phyloP scores from a whole-genome alignment of 441 rosid genomes.

The Isatis lusitanica region DNA sequence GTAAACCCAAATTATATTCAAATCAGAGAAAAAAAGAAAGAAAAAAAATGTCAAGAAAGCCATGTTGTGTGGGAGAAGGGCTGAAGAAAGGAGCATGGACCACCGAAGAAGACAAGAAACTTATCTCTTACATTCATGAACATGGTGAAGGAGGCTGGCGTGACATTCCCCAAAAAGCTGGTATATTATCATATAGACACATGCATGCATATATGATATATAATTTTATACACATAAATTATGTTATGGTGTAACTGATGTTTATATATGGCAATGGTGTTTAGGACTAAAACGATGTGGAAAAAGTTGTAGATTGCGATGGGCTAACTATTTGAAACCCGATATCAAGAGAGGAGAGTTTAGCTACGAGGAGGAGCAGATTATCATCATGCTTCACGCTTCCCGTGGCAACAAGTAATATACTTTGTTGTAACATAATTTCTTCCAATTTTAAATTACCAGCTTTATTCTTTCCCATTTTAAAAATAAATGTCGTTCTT shows the following conservation, averaged over 20 bases:
- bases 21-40: neutral
- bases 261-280: neutral
- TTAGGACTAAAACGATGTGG: slow-evolving; percentile 49
- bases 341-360: slow-evolving; percentile 49
- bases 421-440: neutral
- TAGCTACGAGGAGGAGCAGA: slow-evolving; percentile 53
- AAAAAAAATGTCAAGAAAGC: slow-evolving; percentile 74
- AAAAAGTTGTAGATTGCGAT: slow-evolving; percentile 50
- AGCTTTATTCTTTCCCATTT: neutral
- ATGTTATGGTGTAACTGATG: slow-evolving; percentile 1
- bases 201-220: neutral
- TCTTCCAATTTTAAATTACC: neutral
- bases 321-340: slow-evolving; percentile 46
- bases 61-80: slow-evolving; percentile 91
- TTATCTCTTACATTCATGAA: slow-evolving; percentile 83
- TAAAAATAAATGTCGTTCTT: neutral
- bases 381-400: slow-evolving; percentile 60
- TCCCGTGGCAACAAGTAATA: slow-evolving; percentile 54
- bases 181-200: neutral
- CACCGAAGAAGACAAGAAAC: slow-evolving; percentile 96
- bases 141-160: slow-evolving; percentile 99
- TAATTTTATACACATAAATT: neutral
- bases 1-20: neutral
- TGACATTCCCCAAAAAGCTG: slow-evolving; percentile 68
- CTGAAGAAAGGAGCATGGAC: slow-evolving; percentile 99